Percentiles rank a stretch among this genome's conserved stretches.
Conservation (phyloP, 2,329 filamentous ascomycete genomes). For the Nemania bipapillata region DNA sequence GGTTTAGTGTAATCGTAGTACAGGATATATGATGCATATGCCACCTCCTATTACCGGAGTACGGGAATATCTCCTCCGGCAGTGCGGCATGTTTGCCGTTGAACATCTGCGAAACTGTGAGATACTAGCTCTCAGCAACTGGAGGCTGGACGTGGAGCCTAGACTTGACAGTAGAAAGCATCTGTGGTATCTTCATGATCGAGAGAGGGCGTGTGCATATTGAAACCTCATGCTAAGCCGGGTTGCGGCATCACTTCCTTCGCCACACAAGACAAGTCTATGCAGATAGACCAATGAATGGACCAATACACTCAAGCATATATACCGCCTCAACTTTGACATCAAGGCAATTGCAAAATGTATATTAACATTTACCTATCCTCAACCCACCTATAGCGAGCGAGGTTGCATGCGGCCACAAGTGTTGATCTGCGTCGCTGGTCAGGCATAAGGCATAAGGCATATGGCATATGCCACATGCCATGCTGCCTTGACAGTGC, state of each 20-base stretch:
- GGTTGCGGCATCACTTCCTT: background rate
- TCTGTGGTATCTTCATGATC: background rate
- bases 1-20: background rate
- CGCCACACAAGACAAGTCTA: background rate
- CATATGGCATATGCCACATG: too few species aligned
- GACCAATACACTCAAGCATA: background rate
- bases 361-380: background rate
- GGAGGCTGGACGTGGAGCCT: background rate
- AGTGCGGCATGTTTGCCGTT: background rate
- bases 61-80: too few species aligned
- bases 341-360: background rate
- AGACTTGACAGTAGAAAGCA: background rate
- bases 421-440: conserved; percentile 1
- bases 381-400: background rate
- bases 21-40: background rate
- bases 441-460: background rate
- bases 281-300: too few species aligned
- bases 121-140: background rate
- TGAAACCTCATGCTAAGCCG: background rate
- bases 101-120: background rate
- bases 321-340: background rate
- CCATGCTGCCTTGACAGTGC: background rate
- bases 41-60: background rate
- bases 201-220: background rate
- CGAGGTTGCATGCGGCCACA: background rate